These are phyloP conservation scores for Fraxinus excelsior DNA, from an alignment of 257 asterid species.

Conservation along the genomic window DNA sequence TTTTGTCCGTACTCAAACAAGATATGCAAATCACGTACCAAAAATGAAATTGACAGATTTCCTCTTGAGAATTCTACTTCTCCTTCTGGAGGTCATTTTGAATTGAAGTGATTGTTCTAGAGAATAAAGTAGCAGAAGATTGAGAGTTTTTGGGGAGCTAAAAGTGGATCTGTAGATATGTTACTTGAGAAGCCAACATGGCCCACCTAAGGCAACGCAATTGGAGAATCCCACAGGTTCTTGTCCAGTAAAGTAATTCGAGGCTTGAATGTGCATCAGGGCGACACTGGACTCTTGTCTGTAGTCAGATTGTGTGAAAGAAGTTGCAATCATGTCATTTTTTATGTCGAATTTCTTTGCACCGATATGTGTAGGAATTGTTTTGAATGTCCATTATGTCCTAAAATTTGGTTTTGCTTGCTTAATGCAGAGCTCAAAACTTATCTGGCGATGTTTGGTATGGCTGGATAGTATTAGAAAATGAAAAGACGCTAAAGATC, in stretches of 20 bases:
- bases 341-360: not conserved
- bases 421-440: not conserved
- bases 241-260: not conserved
- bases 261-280: not conserved
- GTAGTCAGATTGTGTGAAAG: not conserved
- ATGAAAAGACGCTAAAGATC: not conserved
- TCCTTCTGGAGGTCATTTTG: not conserved
- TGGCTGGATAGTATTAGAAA: not conserved
- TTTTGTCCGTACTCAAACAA: not conserved
- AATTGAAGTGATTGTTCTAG: not conserved
- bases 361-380: not conserved
- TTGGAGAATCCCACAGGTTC: not conserved
- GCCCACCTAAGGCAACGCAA: not conserved
- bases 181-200: not conserved
- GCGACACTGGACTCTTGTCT: not conserved
- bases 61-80: not conserved
- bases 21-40: not conserved
- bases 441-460: not conserved
- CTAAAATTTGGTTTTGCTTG: not conserved
- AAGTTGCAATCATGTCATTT: not conserved
- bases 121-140: not conserved
- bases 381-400: not conserved
- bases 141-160: not conserved
- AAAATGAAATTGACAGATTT: not conserved
- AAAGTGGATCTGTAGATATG: not conserved